Evolutionary conservation across 1,284 basidiomycete species (phyloP), one percentile per base, ranked within the genome.

Genomic region (Tilletia indica): DNA sequence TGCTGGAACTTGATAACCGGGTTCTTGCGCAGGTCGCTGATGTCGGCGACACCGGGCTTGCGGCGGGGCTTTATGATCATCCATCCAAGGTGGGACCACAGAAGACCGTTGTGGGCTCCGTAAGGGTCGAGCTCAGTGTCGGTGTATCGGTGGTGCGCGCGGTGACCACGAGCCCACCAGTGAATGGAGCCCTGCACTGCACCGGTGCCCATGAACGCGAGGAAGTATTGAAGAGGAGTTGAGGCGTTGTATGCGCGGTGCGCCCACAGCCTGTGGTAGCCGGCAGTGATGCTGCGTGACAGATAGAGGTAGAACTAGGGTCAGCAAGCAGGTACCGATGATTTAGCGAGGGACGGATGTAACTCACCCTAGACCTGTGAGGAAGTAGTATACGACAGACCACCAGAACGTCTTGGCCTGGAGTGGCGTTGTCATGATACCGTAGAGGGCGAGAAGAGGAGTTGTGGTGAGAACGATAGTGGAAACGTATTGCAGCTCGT

Each of bases 121-220:
- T 83, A 83, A 2, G 82, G 82, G 76, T 83, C 82, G 21, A 83
- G 78, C 67, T 83, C 81, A 67, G 82, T 83, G 77, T 83, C 82
- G 69, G 82, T 83, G 77, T 83, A 83, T 19, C 82, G 76, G 77
- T 83, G 82, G 75, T 83, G 82, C n/a, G 82, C 82, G 51, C 82
- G 81, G 74, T 83, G 82, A 34, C 82, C 82, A 51, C 82, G 82
- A 14, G 82, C 73, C 82, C 82, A 83, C 82, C 82, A 83, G 73
- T 81, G 79, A 61, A 82, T 82, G 42, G 81, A 83, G 68, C 82
- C 82, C 71, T 83, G 73, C 3, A 83, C 80, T 45, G 82, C 78
- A 47, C 80, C 79, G 42, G 81, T 81, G 39, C 82, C 82, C 78
- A 80, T 80, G 72, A 82, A 78, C 48, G 81, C 80, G 42, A 83